Base-by-base conservation (phyloP, 2,329 filamentous ascomycete species). In the Verruconis gallopava region DNA sequence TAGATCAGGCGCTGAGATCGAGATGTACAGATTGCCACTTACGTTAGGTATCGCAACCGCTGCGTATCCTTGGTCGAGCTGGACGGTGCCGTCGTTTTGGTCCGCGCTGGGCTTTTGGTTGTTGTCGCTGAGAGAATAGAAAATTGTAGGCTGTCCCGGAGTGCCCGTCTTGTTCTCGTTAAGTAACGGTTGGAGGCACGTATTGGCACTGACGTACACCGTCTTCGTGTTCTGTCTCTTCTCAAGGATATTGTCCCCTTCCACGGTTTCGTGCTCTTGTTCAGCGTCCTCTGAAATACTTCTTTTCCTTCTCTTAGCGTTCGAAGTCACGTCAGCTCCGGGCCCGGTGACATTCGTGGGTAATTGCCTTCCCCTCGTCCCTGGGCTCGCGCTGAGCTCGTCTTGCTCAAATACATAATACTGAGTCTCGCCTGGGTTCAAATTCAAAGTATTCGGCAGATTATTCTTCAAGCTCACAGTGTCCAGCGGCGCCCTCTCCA, bases 161-260 rank as follows among this genome's bases (percentile, higher is more conserved):
- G 62, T 58, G 40, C 62, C 66, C 18, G 65, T 63, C 9, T 65
- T 61, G 2, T 65, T 64, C 5, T 62, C 64, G 32, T 72, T 73
- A 32, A 69, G 66, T 15, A 61, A 56, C 11, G 89, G 91, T 52
- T 93, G 85, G 19, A 75, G 61, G 59, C 91, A 98, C 1, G 84
- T 88, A 50, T 86, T 96, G 34, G 86, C 77, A 2, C 86, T 86
- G 42, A 98, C 71, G 58, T 81, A 95, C 3, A 96, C 66, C 2
- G 63, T 73, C 33, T 61, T 67, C 13, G 60, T 59, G 21, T 51
- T 41, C 33, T 32, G 28, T 37, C 34, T 35, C 37, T 44, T 44
- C 14, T 38, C 30, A 19, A 38, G 21, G n/a, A 21, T 30, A 21
- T 37, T 35, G 17, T 25, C 21, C 25, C 38, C 19, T n/a, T 17